Percentiles rank a stretch among this genome's conserved stretches.
Conservation (phyloP, 371 early-diverging fungal species). For the Entomophthora muscae region DNA sequence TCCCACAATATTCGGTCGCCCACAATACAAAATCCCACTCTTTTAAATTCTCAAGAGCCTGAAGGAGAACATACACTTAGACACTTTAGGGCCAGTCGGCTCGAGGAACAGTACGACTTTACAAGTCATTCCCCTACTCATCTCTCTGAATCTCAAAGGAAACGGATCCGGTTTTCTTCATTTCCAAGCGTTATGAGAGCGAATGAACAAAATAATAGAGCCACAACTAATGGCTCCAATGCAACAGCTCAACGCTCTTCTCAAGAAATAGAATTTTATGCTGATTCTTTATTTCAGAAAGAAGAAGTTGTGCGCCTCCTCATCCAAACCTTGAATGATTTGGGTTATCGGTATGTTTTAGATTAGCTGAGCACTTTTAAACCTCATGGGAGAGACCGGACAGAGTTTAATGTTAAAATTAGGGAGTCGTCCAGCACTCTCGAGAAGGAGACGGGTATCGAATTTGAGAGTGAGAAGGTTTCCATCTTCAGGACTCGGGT, state of each 20-base stretch:
- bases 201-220: not conserved
- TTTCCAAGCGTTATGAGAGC: not conserved
- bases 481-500: slow-evolving; percentile 38
- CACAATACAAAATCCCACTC: not conserved
- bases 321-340: not conserved
- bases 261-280: not conserved
- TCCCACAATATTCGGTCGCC: not conserved
- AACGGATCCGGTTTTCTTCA: not conserved
- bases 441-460: slow-evolving; percentile 51
- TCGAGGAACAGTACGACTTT: not conserved
- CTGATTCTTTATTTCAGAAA: not conserved
- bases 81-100: not conserved
- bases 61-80: not conserved
- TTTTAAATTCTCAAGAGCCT: not conserved
- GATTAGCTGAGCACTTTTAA: not conserved
- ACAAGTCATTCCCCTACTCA: not conserved
- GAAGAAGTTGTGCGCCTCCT: not conserved
- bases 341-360: not conserved
- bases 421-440: slow-evolving; percentile 37
- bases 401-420: not conserved
- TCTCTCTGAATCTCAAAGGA: not conserved
- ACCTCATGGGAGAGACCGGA: not conserved
- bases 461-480: slow-evolving; percentile 39
- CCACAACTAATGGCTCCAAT: not conserved
- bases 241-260: not conserved